Conservation (phyloP, 139 green algal genomes). For the Micromonas commoda region DNA sequence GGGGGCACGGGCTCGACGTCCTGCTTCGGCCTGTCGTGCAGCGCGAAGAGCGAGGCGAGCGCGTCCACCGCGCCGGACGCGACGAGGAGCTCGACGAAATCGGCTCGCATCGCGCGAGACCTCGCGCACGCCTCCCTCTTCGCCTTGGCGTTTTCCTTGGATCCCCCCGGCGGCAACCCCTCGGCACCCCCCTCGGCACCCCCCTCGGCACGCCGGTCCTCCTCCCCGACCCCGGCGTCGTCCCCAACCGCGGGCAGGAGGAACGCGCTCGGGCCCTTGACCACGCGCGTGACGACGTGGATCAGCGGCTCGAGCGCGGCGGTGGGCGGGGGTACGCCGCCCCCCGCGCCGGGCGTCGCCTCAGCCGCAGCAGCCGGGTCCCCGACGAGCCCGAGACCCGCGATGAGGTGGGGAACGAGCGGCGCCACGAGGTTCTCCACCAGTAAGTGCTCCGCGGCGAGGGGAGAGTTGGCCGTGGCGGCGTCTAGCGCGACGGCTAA, state of each 20-base stretch:
- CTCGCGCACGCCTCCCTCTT: too few relatives aligned
- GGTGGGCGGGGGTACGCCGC: neutral
- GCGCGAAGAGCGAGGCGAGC: neutral
- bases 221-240: too few relatives aligned
- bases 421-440: neutral
- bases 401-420: neutral
- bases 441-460: neutral
- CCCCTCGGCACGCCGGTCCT: too few relatives aligned
- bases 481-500: neutral
- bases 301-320: neutral
- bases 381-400: neutral
- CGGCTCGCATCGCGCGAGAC: neutral
- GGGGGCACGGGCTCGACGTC: neutral
- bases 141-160: too few relatives aligned
- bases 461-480: neutral
- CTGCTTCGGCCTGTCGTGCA: neutral
- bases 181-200: too few relatives aligned
- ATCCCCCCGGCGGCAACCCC: too few relatives aligned
- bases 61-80: neutral
- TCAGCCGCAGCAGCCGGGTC: neutral
- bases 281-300: neutral
- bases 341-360: neutral
- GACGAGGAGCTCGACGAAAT: neutral
- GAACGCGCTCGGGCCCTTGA: neutral
- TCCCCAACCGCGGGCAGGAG: neutral